Conservation (phyloP, 139 green algal species). For the Edaphochlamys debaryana region DNA sequence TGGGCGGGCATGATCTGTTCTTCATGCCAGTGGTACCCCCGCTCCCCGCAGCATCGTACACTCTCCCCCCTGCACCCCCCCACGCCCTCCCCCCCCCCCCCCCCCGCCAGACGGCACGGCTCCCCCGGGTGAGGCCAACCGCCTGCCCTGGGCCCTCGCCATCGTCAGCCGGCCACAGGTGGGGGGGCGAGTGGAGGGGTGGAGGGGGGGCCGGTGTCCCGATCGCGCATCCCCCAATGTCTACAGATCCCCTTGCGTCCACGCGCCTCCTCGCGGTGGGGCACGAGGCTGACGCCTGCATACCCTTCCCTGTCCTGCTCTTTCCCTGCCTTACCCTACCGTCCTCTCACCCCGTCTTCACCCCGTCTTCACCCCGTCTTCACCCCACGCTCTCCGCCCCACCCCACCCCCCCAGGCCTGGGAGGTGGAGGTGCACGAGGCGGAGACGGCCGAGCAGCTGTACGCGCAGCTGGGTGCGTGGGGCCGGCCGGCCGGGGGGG, state of each 20-base stretch:
- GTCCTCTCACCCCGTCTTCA: no score
- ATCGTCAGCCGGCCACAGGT: slow-evolving; percentile 19
- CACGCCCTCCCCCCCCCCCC: background rate
- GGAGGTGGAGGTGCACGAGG: slow-evolving; percentile 44
- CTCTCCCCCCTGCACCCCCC: background rate
- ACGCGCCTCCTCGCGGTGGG: no score
- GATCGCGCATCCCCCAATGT: no score
- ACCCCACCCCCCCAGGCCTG: background rate
- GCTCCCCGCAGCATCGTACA: no score
- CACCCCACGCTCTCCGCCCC: background rate
- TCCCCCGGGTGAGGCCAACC: background rate
- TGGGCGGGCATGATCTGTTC: background rate
- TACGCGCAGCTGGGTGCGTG: slow-evolving; percentile 10
- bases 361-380: background rate
- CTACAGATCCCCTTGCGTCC: no score
- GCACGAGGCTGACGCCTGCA: no score
- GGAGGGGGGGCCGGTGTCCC: no score
- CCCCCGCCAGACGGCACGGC: background rate
- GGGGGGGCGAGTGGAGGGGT: no score
- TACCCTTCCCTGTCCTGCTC: no score
- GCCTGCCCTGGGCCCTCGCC: slow-evolving; percentile 16
- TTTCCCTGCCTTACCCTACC: no score
- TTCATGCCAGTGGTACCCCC: background rate
- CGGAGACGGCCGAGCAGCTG: slow-evolving; percentile 29
- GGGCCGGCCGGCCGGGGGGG: background rate